These are phyloP conservation scores for Starmerella floricola DNA, from an alignment of 805 yeast species.

Conservation along the genomic window DNA sequence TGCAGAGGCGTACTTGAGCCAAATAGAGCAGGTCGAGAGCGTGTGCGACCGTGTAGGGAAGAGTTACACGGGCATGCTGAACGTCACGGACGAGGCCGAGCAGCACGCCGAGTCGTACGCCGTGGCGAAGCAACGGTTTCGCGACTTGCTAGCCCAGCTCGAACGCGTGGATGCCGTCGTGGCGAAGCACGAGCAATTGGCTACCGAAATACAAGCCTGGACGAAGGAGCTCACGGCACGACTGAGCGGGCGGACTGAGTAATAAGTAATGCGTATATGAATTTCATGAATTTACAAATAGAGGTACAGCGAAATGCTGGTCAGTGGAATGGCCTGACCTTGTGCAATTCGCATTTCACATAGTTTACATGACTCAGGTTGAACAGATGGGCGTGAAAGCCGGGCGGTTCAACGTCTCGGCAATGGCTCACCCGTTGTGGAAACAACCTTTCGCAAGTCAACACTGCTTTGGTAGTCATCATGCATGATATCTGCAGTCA, in stretches of 20 bases:
- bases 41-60: slow-evolving; percentile 9
- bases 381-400: too few species aligned
- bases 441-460: too few species aligned
- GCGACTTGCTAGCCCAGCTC: slow-evolving; percentile 9
- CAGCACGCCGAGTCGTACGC: slow-evolving; percentile 21
- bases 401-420: too few species aligned
- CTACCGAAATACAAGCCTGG: slow-evolving; percentile 51
- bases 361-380: too few species aligned
- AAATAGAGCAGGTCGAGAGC: slow-evolving; percentile 16
- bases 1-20: slow-evolving; percentile 13
- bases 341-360: too few species aligned
- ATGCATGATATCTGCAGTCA: too few species aligned
- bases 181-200: slow-evolving; percentile 34
- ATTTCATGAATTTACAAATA: too few species aligned
- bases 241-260: neutral
- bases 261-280: too few species aligned
- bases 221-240: slow-evolving; percentile 39
- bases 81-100: slow-evolving; percentile 20
- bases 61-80: slow-evolving; percentile 15
- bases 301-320: too few species aligned
- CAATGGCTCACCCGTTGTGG: too few species aligned
- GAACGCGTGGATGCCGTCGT: slow-evolving; percentile 20
- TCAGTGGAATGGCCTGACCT: too few species aligned
- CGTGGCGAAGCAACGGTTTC: slow-evolving; percentile 6
- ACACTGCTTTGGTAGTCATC: too few species aligned